phyloP scores from a whole-genome alignment of 495 filamentous ascomycete species.

The Aspergillus bridgeri region DNA sequence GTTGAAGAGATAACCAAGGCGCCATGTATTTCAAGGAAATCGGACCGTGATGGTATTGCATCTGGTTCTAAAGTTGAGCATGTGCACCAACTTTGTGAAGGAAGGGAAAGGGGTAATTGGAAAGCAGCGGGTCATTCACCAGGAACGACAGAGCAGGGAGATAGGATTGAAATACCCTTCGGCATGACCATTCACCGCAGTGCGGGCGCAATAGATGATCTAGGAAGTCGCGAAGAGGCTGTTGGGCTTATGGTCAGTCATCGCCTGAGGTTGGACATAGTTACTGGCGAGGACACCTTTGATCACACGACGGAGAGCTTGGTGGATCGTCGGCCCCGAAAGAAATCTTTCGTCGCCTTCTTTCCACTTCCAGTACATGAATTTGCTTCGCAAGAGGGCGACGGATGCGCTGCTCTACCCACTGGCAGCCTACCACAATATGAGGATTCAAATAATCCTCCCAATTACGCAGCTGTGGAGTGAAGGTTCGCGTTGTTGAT shows the following conservation, averaged over 20 bases:
- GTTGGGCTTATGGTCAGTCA: constrained; percentile 7
- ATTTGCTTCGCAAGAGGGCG: neutral
- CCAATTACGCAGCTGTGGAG: neutral
- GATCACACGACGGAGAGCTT: constrained; percentile 6
- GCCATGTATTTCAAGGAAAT: neutral
- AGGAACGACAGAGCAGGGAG: neutral
- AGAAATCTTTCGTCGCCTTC: constrained; percentile 4
- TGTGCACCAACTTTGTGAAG: neutral
- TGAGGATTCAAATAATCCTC: neutral
- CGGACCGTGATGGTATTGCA: neutral
- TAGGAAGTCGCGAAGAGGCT: neutral
- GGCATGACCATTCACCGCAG: neutral
- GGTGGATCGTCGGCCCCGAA: constrained; percentile 7
- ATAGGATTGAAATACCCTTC: neutral
- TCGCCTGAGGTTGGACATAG: constrained; percentile 11
- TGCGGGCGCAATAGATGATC: neutral
- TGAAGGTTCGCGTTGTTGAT: too few relatives aligned
- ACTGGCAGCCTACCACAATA: neutral
- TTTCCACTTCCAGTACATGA: constrained; percentile 5
- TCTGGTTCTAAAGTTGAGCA: too few relatives aligned
- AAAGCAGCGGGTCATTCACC: neutral
- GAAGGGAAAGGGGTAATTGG: constrained; percentile 3
- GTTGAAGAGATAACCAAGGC: constrained; percentile 10
- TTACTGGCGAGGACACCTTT: constrained; percentile 14
- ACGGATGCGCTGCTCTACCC: neutral